Base-by-base conservation (phyloP, 768 basidiomycete genomes). In the Macrocybe gigantea region DNA sequence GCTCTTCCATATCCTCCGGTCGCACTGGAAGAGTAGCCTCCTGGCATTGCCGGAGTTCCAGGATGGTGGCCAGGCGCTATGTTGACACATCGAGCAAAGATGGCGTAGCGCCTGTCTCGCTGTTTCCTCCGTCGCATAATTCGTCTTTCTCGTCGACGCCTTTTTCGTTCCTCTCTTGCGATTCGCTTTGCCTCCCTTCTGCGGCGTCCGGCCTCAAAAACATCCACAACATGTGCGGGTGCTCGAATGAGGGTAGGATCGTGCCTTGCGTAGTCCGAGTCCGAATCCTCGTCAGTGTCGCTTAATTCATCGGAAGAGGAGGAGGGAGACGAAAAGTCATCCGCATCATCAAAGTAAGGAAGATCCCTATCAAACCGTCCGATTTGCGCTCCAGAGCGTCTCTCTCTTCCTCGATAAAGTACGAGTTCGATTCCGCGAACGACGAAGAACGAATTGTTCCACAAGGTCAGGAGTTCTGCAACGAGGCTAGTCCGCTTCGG, bases 371-470 rank as follows among this genome's bases (percentile, higher is more conserved):
- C 87, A 34, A 79, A 53, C 1, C 66, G 56, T 38, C 87, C 87
- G 0, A 69, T 67, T 31, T 65, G 66, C 5, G 70, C 69, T 2
- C 89, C 88, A n/a, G 87, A 82, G 52, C 85, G 82, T 33, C 86
- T 79, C 63, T 88, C 82, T 41, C 75, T 78, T 38, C 89, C 89
- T 60, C 82, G 86, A 72, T 79, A 92, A n/a, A 93, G 71, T 33
- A 88, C 74, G 41, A 88, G 66, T 55, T 93, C 89, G n/a, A 86
- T 78, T 13, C 84, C 83, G 39, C 89, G 86, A 33, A 73, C 66
- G 48, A 75, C 60, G 74, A 90, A 90, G 66, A 89, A 93, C 7
- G 78, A 79, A 31, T 67, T 60, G 60, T 92, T 92, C 89, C 89
- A 93, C 30, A 86, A 67, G 52, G 90, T 80, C 53, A 92, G 69